Conservation (phyloP, 2,329 filamentous ascomycete genomes). For the Didymella glomerata region DNA sequence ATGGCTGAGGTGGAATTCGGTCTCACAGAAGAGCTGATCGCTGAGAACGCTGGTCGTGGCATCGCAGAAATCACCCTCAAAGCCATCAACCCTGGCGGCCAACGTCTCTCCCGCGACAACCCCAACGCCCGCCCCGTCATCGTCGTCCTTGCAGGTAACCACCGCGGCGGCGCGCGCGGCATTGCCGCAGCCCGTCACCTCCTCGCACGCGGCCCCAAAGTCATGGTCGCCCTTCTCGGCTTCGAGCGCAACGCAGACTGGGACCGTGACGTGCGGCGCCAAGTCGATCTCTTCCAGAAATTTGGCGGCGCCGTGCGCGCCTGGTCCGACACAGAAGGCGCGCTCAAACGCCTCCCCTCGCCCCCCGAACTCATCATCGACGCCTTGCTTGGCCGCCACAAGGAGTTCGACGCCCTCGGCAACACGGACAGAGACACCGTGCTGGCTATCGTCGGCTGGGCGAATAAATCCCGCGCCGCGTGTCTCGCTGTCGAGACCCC, state of each 20-base stretch:
- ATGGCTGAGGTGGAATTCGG: conserved; percentile 88
- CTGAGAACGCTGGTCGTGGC: conserved; percentile 87
- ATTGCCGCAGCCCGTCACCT: conserved; percentile 87
- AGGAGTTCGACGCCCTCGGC: conserved; percentile 87
- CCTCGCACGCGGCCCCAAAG: conserved; percentile 80
- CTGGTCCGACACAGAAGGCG: conserved; percentile 66
- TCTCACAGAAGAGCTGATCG: conserved; percentile 86
- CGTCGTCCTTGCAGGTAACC: conserved; percentile 93
- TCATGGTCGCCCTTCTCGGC: conserved; percentile 84
- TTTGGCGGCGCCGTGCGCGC: conserved; percentile 77
- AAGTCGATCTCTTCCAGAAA: conserved; percentile 83
- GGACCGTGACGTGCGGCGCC: conserved; percentile 79
- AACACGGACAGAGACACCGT: conserved; percentile 83
- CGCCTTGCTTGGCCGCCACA: conserved; percentile 83
- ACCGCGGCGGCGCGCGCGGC: conserved; percentile 84
- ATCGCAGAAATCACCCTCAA: conserved; percentile 84
- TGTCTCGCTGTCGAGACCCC: conserved; percentile 91
- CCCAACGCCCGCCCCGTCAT: conserved; percentile 64
- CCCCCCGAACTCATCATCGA: conserved; percentile 86
- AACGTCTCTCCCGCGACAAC: conserved; percentile 61
- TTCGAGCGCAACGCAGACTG: conserved; percentile 84
- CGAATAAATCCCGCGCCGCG: conserved; percentile 83
- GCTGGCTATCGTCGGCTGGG: conserved; percentile 92
- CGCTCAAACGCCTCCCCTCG: conserved; percentile 64
- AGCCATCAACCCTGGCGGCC: conserved; percentile 67